phyloP scores from a whole-genome alignment of 441 rosid genomes.

The Capsella rubella region DNA sequence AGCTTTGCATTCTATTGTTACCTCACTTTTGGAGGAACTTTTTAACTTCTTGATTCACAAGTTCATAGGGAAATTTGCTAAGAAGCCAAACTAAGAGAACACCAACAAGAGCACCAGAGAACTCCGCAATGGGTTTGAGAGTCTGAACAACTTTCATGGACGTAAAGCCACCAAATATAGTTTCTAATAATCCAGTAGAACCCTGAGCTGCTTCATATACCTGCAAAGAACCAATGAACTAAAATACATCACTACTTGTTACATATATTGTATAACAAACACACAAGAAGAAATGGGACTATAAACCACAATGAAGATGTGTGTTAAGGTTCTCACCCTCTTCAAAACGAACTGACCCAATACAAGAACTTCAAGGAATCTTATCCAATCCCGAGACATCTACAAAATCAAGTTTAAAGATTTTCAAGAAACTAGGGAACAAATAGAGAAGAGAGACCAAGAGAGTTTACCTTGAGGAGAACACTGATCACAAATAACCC shows the following conservation, averaged over 20 bases:
- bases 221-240: background rate
- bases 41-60: background rate
- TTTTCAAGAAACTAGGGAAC: background rate
- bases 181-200: background rate
- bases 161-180: background rate
- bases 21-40: background rate
- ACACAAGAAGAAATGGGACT: background rate
- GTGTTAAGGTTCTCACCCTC: slow-evolving; percentile 4
- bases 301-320: background rate
- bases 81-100: slow-evolving; percentile 4
- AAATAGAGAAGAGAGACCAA: background rate
- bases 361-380: slow-evolving; percentile 3
- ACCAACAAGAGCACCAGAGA: slow-evolving; percentile 5
- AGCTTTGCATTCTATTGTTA: background rate
- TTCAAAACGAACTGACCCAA: slow-evolving; percentile 2
- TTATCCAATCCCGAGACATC: background rate
- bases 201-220: background rate
- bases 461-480: background rate
- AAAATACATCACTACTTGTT: background rate
- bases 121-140: background rate
- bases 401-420: background rate
- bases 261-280: background rate
- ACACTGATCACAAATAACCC: slow-evolving; percentile 7
- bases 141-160: background rate
- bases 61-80: background rate